phyloP scores from a whole-genome alignment of 805 yeast genomes.

The Nakazawaea anatomiae region DNA sequence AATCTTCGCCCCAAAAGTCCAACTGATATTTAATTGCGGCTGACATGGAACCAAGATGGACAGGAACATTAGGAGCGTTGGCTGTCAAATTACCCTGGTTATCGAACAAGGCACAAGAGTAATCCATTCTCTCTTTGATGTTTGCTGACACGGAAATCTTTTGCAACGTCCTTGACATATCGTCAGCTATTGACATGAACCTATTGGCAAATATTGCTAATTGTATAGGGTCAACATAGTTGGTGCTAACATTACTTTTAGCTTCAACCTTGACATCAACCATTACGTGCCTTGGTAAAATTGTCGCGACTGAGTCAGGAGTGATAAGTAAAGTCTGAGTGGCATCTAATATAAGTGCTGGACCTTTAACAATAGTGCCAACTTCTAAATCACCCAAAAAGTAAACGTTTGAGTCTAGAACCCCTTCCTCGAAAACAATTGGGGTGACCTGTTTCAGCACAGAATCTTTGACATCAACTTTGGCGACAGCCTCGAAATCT shows the following conservation, averaged over 20 bases:
- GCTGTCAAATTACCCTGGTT: slow-evolving; percentile 22
- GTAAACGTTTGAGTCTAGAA: slow-evolving; percentile 16
- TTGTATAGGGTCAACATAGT: slow-evolving; percentile 20
- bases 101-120: slow-evolving; percentile 25
- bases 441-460: not conserved
- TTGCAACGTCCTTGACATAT: slow-evolving; percentile 23
- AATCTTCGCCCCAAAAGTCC: slow-evolving; percentile 18
- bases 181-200: slow-evolving; percentile 28
- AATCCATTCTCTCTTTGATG: slow-evolving; percentile 25
- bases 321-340: slow-evolving; percentile 23
- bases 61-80: slow-evolving; percentile 27
- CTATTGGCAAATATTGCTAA: slow-evolving; percentile 23
- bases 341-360: slow-evolving; percentile 20
- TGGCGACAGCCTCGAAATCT: slow-evolving; percentile 11
- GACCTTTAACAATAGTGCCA: slow-evolving; percentile 20
- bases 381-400: slow-evolving; percentile 15
- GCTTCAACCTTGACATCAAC: slow-evolving; percentile 12
- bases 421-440: slow-evolving; percentile 19
- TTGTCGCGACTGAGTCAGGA: slow-evolving; percentile 19
- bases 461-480: slow-evolving; percentile 13
- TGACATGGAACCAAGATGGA: slow-evolving; percentile 25
- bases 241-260: slow-evolving; percentile 19
- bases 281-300: slow-evolving; percentile 21
- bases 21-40: slow-evolving; percentile 19
- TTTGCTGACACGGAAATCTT: slow-evolving; percentile 23